A percentile compares a stretch with the other conserved stretches of the same genome.
Evolutionary conservation across 305 asterid genomes (phyloP).

Genomic region (Lippia alba): DNA sequence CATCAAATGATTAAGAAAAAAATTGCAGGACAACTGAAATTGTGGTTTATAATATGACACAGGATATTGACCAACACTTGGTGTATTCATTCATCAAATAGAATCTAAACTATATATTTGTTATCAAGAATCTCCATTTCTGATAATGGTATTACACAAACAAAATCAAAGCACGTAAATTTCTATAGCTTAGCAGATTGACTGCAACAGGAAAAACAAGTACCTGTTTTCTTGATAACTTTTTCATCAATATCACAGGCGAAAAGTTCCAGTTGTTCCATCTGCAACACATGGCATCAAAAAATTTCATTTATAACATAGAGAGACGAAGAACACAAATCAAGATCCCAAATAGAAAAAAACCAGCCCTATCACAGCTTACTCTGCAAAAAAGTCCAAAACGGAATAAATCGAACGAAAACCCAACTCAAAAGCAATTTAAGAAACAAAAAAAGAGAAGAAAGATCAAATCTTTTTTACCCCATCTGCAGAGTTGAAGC

Average conservation of each 20-base stretch:
- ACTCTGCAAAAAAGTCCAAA: too few relatives aligned
- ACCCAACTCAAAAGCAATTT: not conserved
- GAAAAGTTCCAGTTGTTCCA: conserved; percentile 92
- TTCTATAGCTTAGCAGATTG: not conserved
- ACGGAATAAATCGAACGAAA: conserved; percentile 7
- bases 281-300: conserved; percentile 48
- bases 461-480: conserved; percentile 42
- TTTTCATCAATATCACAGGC: conserved; percentile 78
- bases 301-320: conserved; percentile 20
- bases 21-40: not conserved
- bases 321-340: not conserved
- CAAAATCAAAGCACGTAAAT: conserved; percentile 1
- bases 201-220: too few relatives aligned
- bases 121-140: not conserved
- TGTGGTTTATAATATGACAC: not conserved
- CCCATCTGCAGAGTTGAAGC: conserved; percentile 96
- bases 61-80: not conserved
- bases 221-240: conserved; percentile 91
- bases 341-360: too few relatives aligned
- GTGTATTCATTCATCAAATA: not conserved
- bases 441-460: not conserved
- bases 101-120: not conserved
- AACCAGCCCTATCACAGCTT: too few relatives aligned
- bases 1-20: not conserved
- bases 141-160: conserved; percentile 6